phyloP scores from a whole-genome alignment of 2,329 filamentous ascomycete species.

The Calonectria ilicicola region DNA sequence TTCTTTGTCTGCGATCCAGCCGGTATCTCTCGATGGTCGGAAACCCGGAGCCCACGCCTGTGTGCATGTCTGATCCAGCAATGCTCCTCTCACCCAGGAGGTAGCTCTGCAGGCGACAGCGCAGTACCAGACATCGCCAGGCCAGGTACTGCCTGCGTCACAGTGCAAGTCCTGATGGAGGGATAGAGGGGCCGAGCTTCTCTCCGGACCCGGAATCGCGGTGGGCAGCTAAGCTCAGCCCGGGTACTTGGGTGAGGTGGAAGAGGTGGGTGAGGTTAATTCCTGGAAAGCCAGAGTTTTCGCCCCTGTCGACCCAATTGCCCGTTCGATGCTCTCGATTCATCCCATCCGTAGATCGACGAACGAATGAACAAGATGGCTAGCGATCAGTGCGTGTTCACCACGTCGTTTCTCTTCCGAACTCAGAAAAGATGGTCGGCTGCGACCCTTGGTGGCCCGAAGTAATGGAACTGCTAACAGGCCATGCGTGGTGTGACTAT shows the following conservation, averaged over 20 bases:
- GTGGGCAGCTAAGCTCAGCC: not conserved
- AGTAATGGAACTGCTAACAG: slow-evolving; percentile 42
- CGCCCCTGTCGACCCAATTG: slow-evolving; percentile 32
- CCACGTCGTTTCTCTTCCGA: slow-evolving; percentile 32
- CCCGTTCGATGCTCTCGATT: slow-evolving; percentile 25
- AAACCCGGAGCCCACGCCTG: slow-evolving; percentile 11
- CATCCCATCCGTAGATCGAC: slow-evolving; percentile 36
- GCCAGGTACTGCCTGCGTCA: slow-evolving; percentile 4
- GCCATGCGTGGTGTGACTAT: slow-evolving; percentile 44
- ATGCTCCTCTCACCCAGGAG: not conserved
- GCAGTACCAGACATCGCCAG: not conserved
- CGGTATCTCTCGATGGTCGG: slow-evolving; percentile 2
- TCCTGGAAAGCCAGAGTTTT: slow-evolving; percentile 27
- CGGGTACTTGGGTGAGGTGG: slow-evolving; percentile 1
- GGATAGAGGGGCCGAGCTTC: slow-evolving; percentile 5
- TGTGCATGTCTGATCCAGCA: slow-evolving; percentile 6
- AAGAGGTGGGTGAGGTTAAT: slow-evolving; percentile 8
- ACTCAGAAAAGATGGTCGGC: slow-evolving; percentile 39
- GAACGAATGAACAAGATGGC: slow-evolving; percentile 38
- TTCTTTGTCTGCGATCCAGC: slow-evolving; percentile 4
- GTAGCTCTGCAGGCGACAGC: not conserved
- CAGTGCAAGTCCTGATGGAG: slow-evolving; percentile 1
- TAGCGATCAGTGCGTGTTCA: slow-evolving; percentile 37
- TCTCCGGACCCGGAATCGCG: not conserved
- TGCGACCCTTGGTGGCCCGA: slow-evolving; percentile 38